Conservation (phyloP, 2,329 filamentous ascomycete genomes). For the Beauveria australis region DNA sequence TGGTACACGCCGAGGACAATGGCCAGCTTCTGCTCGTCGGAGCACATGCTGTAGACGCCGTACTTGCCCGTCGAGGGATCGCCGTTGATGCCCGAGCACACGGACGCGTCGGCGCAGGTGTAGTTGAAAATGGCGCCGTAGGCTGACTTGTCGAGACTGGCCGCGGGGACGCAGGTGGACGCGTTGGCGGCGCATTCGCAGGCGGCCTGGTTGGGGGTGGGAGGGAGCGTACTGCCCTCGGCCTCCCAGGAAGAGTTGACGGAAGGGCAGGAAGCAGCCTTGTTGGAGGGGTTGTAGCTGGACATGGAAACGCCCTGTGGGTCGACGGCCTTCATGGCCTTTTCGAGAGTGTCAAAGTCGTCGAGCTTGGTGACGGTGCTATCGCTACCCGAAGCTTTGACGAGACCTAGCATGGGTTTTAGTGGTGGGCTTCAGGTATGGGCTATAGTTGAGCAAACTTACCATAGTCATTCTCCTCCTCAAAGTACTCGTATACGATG, state of each 20-base stretch:
- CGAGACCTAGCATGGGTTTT: slow-evolving; percentile 46
- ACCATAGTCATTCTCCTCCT: slow-evolving; percentile 85
- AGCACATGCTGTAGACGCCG: slow-evolving; percentile 73
- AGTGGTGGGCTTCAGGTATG: neutral
- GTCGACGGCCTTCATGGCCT: slow-evolving; percentile 57
- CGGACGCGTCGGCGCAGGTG: slow-evolving; percentile 6
- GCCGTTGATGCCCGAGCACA: slow-evolving; percentile 5
- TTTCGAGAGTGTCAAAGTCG: slow-evolving; percentile 68
- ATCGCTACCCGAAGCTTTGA: slow-evolving; percentile 48
- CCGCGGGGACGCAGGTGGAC: slow-evolving; percentile 60
- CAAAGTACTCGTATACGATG: slow-evolving; percentile 98
- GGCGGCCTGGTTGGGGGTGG: slow-evolving; percentile 66
- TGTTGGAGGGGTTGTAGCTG: slow-evolving; percentile 68
- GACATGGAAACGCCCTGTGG: slow-evolving; percentile 58
- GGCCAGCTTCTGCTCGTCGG: slow-evolving; percentile 59
- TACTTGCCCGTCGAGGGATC: slow-evolving; percentile 45
- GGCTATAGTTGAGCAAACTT: slow-evolving; percentile 20
- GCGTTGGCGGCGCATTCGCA: slow-evolving; percentile 80
- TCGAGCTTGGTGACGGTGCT: slow-evolving; percentile 60
- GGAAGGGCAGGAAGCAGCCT: slow-evolving; percentile 62
- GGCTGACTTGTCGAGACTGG: slow-evolving; percentile 46
- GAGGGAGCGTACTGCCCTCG: slow-evolving; percentile 59
- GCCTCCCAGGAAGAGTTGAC: slow-evolving; percentile 56
- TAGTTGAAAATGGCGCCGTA: slow-evolving; percentile 38
- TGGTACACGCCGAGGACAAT: slow-evolving; percentile 42